Base-by-base conservation (phyloP, 2,329 filamentous ascomycete genomes). In the Plectosphaerella sp. region DNA sequence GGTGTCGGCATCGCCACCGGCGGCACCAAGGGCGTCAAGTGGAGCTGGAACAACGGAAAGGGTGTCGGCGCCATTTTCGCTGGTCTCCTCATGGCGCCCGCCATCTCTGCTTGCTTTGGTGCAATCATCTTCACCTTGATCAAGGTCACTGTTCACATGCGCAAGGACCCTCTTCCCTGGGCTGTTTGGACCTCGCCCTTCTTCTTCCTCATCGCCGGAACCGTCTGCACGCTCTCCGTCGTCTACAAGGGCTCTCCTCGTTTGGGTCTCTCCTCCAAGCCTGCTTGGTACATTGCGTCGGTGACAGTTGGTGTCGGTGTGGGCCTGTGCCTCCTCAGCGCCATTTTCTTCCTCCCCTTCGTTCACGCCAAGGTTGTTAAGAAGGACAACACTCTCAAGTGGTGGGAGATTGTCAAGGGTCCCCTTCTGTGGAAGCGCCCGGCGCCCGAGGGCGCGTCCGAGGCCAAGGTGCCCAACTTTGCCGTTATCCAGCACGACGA, bases 181-280 rank as follows among this genome's bases (percentile, higher is more conserved):
- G 87, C 87, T 24, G 80, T 91, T 51, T 90, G 77, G 71, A 86
- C 80, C 49, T 84, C 86, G 2, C 88, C 88, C 10, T 82, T 88
- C 71, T 91, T 86, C 73, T 91, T 91, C 78, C 81, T 91, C 52
- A 80, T 91, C 54, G 86, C 88, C 52, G 86, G 78, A 51, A 89
- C 86, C 53, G 72, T 91, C 62, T 89, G 87, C 72, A 88, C 87
- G 0, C 76, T 92, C 5, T 89, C 86, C 43, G 84, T 92, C 61
- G 87, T 91, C 59, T 91, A 89, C 79, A 91, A 91, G 77, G 88
- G 88, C 33, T 89, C 87, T 10, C 87, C 88, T 22, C 84, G 75
- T 54, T 78, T 89, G 28, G 77, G 78, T 20, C 73, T 89, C 25
- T 75, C 72, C 72, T 81, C 86, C 70, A 87, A 86, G 75, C 84